Evolutionary conservation across 495 filamentous ascomycete species (phyloP).

Genomic region (Jackrogersella minutella): DNA sequence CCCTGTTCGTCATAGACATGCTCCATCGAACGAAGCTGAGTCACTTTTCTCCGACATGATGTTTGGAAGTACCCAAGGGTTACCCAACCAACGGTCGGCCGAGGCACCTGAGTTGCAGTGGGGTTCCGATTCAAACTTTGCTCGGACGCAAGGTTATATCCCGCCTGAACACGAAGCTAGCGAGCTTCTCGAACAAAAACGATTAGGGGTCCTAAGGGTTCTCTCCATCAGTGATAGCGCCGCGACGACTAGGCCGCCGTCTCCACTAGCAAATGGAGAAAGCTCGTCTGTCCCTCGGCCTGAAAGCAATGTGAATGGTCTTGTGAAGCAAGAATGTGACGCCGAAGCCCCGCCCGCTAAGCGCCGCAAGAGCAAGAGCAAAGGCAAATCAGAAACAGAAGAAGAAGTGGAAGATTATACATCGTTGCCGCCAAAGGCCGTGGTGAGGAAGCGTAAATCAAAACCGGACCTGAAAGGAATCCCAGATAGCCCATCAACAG

Average conservation of each 20-base stretch:
- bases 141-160: slow-evolving; percentile 61
- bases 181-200: slow-evolving; percentile 60
- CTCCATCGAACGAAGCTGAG: slow-evolving; percentile 28
- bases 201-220: slow-evolving; percentile 63
- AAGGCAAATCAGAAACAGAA: slow-evolving; percentile 37
- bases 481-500: slow-evolving; percentile 34
- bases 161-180: slow-evolving; percentile 63
- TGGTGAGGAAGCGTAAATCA: slow-evolving; percentile 49
- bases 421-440: slow-evolving; percentile 22
- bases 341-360: slow-evolving; percentile 52
- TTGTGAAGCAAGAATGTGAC: slow-evolving; percentile 49
- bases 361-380: slow-evolving; percentile 59
- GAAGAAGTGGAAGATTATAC: slow-evolving; percentile 32
- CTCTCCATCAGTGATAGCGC: slow-evolving; percentile 61
- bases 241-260: slow-evolving; percentile 66
- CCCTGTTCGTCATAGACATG: slow-evolving; percentile 35
- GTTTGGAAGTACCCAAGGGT: slow-evolving; percentile 41
- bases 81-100: slow-evolving; percentile 19
- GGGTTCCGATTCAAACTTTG: slow-evolving; percentile 72
- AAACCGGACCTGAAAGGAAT: slow-evolving; percentile 39
- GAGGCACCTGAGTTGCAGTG: slow-evolving; percentile 59
- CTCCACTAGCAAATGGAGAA: slow-evolving; percentile 55
- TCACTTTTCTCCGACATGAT: slow-evolving; percentile 51
- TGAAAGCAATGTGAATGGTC: slow-evolving; percentile 30
- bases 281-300: slow-evolving; percentile 40